These are phyloP conservation scores for Xylariaceae sp. DNA, from an alignment of 2,329 filamentous ascomycete genomes.

Conservation along the genomic window DNA sequence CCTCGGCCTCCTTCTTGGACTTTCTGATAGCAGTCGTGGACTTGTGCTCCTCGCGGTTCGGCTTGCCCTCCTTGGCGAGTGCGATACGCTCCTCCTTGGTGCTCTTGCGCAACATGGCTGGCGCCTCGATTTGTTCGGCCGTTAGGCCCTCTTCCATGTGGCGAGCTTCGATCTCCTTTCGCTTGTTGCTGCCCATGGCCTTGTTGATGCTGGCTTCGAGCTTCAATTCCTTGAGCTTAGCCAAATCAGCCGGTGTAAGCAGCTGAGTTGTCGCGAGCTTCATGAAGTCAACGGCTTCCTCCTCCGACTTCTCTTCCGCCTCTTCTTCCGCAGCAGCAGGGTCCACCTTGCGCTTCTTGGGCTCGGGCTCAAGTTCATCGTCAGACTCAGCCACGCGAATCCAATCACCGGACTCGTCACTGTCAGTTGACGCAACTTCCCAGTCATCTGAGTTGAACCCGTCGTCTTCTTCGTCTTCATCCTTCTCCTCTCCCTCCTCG, in stretches of 20 bases:
- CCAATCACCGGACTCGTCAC: constrained; percentile 78
- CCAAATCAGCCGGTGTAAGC: constrained; percentile 91
- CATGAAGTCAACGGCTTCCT: constrained; percentile 47
- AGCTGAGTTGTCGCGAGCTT: constrained; percentile 89
- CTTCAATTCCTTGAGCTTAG: constrained; percentile 85
- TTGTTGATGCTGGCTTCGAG: constrained; percentile 67
- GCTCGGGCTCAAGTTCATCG: constrained; percentile 66
- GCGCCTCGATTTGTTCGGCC: constrained; percentile 84
- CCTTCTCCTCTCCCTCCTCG: constrained; percentile 55
- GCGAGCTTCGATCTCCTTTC: constrained; percentile 47
- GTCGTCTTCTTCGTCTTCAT: constrained; percentile 56
- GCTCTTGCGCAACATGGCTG: constrained; percentile 71
- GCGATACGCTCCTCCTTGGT: constrained; percentile 88
- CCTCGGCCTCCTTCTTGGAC: constrained; percentile 79
- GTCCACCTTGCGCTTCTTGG: constrained; percentile 58
- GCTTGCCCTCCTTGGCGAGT: constrained; percentile 75
- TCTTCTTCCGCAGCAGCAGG: constrained; percentile 34
- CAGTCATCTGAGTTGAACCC: constrained; percentile 52
- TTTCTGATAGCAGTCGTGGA: constrained; percentile 77
- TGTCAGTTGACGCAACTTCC: constrained; percentile 57
- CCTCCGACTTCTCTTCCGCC: constrained; percentile 41
- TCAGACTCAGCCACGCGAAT: constrained; percentile 84
- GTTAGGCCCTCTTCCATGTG: constrained; percentile 86
- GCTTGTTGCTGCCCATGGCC: constrained; percentile 46
- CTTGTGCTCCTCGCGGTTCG: constrained; percentile 73